Percentiles rank a stretch among this genome's conserved stretches.
Conservation (phyloP, 2,329 filamentous ascomycete species). For the Penicillium sp. region DNA sequence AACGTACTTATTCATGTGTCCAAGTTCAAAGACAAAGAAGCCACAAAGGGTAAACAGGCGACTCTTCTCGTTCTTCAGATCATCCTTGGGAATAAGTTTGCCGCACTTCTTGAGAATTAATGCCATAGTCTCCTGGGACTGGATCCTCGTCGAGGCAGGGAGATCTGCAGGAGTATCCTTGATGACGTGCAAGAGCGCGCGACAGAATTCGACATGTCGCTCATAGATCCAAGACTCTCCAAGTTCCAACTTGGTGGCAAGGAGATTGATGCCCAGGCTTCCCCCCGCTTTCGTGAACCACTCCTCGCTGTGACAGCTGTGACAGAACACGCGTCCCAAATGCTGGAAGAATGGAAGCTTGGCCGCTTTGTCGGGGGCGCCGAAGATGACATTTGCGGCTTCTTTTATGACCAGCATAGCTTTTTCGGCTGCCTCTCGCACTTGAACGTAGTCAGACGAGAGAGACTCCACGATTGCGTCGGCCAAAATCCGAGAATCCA, state of each 20-base stretch:
- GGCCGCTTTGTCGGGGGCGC: constrained; percentile 67
- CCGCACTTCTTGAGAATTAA: constrained; percentile 75
- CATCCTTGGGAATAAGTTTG: constrained; percentile 74
- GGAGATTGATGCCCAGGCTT: constrained; percentile 80
- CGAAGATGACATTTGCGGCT: constrained; percentile 74
- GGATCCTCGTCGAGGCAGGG: constrained; percentile 79
- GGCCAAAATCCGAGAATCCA: constrained; percentile 82
- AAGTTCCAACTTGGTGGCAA: constrained; percentile 80
- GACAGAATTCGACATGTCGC: constrained; percentile 82
- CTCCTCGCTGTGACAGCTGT: constrained; percentile 94
- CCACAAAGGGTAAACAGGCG: constrained; percentile 75
- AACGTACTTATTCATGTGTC: constrained; percentile 94
- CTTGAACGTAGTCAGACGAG: constrained; percentile 75
- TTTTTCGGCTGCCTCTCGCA: constrained; percentile 78
- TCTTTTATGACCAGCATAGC: constrained; percentile 77
- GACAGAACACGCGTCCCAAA: constrained; percentile 79
- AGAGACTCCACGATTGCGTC: constrained; percentile 89
- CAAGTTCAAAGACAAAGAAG: constrained; percentile 81
- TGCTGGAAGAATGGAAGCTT: constrained; percentile 81
- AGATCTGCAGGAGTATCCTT: constrained; percentile 97
- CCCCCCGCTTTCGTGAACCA: constrained; percentile 98
- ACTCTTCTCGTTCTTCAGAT: constrained; percentile 65
- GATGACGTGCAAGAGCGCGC: constrained; percentile 92
- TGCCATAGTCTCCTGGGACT: constrained; percentile 80
- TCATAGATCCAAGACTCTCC: constrained; percentile 79